Evolutionary conservation across 1,284 basidiomycete genomes (phyloP).

Genomic region (Macrocybe sp.): DNA sequence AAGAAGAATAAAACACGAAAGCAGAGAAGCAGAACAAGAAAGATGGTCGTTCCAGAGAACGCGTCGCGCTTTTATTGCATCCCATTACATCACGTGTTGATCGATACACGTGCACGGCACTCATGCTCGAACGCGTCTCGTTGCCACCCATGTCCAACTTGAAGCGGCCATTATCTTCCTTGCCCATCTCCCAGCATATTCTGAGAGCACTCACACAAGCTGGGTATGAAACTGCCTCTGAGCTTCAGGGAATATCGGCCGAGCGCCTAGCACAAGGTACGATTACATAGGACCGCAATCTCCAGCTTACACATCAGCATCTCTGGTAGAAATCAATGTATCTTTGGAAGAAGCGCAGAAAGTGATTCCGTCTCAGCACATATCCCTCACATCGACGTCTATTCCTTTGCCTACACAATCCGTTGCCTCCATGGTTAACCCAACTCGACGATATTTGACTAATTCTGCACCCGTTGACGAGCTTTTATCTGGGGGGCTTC

Average conservation of each 20-base stretch:
- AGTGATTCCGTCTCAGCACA: constrained; percentile 27
- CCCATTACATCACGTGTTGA: too few species aligned
- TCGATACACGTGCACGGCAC: too few species aligned
- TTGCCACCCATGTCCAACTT: not conserved
- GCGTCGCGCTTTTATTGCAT: too few species aligned
- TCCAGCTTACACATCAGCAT: not conserved
- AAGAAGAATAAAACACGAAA: too few species aligned
- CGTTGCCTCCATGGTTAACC: constrained; percentile 41
- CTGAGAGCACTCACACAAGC: not conserved
- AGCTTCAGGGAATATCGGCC: not conserved
- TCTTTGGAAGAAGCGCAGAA: constrained; percentile 36
- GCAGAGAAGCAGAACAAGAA: too few species aligned
- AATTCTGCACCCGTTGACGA: constrained; percentile 47
- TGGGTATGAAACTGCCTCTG: not conserved
- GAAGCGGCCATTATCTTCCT: not conserved
- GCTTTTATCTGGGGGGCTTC: constrained; percentile 56
- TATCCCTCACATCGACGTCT: constrained; percentile 26
- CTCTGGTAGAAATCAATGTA: constrained; percentile 40
- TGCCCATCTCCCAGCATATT: not conserved
- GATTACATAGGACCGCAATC: too few species aligned
- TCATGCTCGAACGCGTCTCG: too few species aligned
- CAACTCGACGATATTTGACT: constrained; percentile 31
- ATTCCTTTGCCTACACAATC: constrained; percentile 48
- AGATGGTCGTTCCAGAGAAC: too few species aligned
- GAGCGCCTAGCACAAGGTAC: not conserved